Conservation (phyloP, 1,139 yeast species). For the Diutina scorzettiae region DNA sequence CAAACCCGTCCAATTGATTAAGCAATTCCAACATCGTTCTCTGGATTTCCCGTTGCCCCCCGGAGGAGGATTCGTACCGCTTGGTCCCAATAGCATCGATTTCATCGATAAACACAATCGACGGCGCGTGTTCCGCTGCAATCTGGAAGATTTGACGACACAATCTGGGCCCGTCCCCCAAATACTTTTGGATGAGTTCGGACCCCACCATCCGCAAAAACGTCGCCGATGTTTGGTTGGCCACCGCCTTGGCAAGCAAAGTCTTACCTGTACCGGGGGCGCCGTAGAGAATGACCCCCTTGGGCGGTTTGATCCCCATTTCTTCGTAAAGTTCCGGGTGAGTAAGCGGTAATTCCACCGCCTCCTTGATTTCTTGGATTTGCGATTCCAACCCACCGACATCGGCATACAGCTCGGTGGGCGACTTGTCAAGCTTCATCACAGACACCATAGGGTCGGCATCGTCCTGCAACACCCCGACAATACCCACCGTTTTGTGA, state of each 20-base stretch:
- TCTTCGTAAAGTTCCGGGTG: conserved; percentile 98
- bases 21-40: conserved; percentile 96
- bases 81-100: conserved; percentile 98
- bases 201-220: conserved; percentile 94
- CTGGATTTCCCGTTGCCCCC: conserved; percentile 97
- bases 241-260: conserved; percentile 92
- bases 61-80: conserved; percentile 90
- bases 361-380: conserved; percentile 95
- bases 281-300: conserved; percentile 96
- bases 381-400: conserved; percentile 95
- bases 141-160: conserved; percentile 92
- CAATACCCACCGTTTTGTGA: conserved; percentile 89
- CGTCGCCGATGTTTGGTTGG: conserved; percentile 94
- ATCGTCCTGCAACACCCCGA: conserved; percentile 93
- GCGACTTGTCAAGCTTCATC: conserved; percentile 95
- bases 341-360: conserved; percentile 93
- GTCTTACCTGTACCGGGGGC: conserved; percentile 99
- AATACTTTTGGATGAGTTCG: conserved; percentile 89
- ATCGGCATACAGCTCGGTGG: conserved; percentile 93
- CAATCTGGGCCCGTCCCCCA: conserved; percentile 96
- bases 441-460: conserved; percentile 97
- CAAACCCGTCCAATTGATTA: conserved; percentile 96
- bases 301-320: conserved; percentile 99
- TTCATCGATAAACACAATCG: conserved; percentile 96
- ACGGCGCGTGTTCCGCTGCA: conserved; percentile 96